These are phyloP conservation scores for Omphalotus guepiniiformis DNA, from an alignment of 768 basidiomycete species.

Conservation along the genomic window DNA sequence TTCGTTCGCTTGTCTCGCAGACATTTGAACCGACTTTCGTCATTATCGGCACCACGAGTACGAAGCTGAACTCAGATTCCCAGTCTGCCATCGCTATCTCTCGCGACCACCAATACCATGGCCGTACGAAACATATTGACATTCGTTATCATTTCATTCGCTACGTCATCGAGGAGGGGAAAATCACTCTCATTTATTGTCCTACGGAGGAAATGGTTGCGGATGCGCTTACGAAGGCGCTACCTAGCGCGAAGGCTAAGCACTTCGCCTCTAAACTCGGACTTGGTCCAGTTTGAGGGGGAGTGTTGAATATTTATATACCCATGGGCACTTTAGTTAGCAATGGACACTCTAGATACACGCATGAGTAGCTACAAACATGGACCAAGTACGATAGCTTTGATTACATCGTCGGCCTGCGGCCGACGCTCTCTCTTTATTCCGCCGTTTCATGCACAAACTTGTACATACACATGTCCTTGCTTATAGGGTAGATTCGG, in stretches of 20 bases:
- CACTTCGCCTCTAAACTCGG: not conserved
- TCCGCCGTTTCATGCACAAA: no score
- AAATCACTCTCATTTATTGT: constrained; percentile 6
- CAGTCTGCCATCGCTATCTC: constrained; percentile 19
- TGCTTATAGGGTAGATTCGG: no score
- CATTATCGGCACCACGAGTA: constrained; percentile 3
- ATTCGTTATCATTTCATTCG: constrained; percentile 29
- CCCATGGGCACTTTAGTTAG: no score
- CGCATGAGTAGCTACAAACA: no score
- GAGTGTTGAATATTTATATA: constrained; percentile 1
- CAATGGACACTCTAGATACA: no score
- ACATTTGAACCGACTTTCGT: constrained; percentile 3
- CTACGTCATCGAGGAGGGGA: constrained; percentile 15
- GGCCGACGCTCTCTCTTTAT: no score
- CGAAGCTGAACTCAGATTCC: constrained; percentile 25
- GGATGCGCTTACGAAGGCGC: constrained; percentile 24
- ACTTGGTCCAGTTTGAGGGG: constrained; percentile 5
- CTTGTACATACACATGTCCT: no score
- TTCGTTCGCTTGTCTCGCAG: constrained; percentile 21
- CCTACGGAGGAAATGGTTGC: constrained; percentile 23
- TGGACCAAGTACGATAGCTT: no score
- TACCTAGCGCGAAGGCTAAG: constrained; percentile 2
- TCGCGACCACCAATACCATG: constrained; percentile 21
- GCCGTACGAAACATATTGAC: constrained; percentile 32
- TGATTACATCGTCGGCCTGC: no score